Evolutionary conservation across 2,329 filamentous ascomycete species (phyloP).

Genomic region (Colletotrichum eremochloae): DNA sequence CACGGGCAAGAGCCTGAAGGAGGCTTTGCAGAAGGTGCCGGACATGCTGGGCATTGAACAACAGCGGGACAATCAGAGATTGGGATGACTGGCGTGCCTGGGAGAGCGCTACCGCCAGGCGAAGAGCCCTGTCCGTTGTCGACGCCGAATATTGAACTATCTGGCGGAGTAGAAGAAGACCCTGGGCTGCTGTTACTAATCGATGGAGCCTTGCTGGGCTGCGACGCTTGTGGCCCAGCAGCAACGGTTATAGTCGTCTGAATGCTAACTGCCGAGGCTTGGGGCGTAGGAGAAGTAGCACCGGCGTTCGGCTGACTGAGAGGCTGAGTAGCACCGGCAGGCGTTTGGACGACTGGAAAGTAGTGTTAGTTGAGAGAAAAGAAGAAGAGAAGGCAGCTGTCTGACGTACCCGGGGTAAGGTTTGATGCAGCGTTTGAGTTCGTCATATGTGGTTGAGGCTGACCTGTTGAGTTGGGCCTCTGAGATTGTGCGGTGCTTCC

Average conservation of each 20-base stretch:
- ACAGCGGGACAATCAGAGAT: constrained; percentile 34
- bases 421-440: background rate
- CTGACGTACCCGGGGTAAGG: constrained; percentile 5
- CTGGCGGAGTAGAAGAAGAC: constrained; percentile 7
- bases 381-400: background rate
- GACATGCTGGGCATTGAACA: constrained; percentile 44
- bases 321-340: background rate
- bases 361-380: background rate
- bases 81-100: constrained; percentile 32
- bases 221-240: background rate
- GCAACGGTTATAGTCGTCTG: background rate
- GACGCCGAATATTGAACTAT: constrained; percentile 17
- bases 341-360: background rate
- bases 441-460: background rate
- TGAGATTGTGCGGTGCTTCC: background rate
- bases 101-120: background rate
- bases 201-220: background rate
- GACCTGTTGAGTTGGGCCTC: constrained; percentile 1
- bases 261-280: background rate
- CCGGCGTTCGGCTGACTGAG: background rate
- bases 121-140: constrained; percentile 2
- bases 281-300: background rate
- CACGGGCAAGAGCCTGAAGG: constrained; percentile 41
- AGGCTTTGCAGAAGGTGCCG: constrained; percentile 22
- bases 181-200: background rate